Conservation (phyloP, 176 grass and related monocot genomes). For the Melocanna baccifera region DNA sequence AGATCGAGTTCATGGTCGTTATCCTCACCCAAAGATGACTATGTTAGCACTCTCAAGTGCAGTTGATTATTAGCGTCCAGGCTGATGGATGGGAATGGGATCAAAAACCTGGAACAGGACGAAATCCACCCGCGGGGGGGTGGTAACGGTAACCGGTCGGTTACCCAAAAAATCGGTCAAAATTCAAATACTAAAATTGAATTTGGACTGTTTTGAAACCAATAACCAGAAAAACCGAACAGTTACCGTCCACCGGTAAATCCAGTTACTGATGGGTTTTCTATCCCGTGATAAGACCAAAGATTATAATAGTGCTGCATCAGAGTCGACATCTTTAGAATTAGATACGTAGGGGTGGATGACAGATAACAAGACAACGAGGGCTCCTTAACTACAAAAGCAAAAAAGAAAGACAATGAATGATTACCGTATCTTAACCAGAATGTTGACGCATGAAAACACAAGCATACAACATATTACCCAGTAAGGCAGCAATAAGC, state of each 20-base stretch:
- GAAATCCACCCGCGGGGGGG: too few relatives aligned
- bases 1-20: background rate
- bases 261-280: too few relatives aligned
- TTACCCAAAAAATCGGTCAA: too few relatives aligned
- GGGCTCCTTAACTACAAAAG: background rate
- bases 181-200: too few relatives aligned
- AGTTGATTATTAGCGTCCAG: background rate
- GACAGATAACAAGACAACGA: background rate
- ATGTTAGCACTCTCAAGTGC: background rate
- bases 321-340: background rate
- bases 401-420: background rate
- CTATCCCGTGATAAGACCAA: too few relatives aligned
- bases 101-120: too few relatives aligned
- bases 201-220: too few relatives aligned
- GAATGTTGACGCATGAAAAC: background rate
- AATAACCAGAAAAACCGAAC: too few relatives aligned
- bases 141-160: too few relatives aligned
- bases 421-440: background rate
- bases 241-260: too few relatives aligned
- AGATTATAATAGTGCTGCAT: background rate
- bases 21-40: background rate
- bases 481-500: background rate
- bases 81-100: background rate
- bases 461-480: too few relatives aligned
- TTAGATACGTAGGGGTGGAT: background rate